phyloP scores from a whole-genome alignment of 148 eudicot species.

The Vaccinium corymbosum region DNA sequence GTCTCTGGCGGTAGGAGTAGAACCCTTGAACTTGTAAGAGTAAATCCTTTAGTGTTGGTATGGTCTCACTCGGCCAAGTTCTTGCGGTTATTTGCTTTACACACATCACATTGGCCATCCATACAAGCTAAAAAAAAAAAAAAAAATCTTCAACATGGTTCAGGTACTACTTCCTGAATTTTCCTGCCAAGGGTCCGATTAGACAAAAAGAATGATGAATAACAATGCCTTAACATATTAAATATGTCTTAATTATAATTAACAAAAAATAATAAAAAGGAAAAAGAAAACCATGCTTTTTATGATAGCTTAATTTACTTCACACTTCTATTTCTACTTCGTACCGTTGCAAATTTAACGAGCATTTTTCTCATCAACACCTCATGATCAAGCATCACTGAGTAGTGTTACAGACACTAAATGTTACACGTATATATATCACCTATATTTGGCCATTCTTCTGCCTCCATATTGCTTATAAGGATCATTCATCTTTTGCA shows the following conservation, averaged over 20 bases:
- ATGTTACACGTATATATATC: neutral
- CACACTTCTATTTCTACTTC: neutral
- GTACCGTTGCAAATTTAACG: no score
- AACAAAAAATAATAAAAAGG: neutral
- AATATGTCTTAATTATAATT: neutral
- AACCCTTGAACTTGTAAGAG: no score
- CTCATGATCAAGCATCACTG: neutral
- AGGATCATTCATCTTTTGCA: constrained; percentile 38
- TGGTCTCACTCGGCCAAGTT: no score
- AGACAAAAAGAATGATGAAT: neutral
- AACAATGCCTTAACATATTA: neutral
- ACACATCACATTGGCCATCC: no score
- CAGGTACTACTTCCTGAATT: no score
- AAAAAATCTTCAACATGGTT: no score
- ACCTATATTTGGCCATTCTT: constrained; percentile 9
- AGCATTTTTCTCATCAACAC: constrained; percentile 17
- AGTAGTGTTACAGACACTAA: neutral
- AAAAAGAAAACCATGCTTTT: neutral
- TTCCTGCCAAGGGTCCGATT: no score
- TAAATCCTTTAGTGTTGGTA: no score
- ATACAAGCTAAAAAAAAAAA: no score
- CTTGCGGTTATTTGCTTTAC: no score
- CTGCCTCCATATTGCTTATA: constrained; percentile 25
- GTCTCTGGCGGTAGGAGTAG: no score
- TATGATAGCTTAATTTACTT: neutral